Evolutionary conservation across 1,284 basidiomycete genomes (phyloP).

Genomic region (Marasmius sp.): DNA sequence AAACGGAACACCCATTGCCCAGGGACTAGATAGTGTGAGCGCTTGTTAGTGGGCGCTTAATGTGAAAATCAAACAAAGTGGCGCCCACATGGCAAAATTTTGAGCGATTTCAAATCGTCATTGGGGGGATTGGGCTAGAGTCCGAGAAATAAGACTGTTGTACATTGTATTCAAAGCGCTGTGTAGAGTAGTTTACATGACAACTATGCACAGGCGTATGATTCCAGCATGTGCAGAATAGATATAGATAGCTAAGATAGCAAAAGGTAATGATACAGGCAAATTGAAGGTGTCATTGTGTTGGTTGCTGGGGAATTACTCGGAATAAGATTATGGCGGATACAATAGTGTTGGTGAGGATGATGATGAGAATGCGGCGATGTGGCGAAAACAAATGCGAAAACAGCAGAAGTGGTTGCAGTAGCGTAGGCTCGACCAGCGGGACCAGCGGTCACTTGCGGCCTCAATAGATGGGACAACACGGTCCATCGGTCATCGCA

Average conservation of each 20-base stretch:
- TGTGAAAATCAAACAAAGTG: too few species aligned
- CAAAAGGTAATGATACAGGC: not conserved
- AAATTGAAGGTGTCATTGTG: not conserved
- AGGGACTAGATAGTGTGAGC: too few species aligned
- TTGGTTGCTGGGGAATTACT: not conserved
- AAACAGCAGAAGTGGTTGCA: not conserved
- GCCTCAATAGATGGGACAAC: too few species aligned
- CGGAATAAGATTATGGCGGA: not conserved
- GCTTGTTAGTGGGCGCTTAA: too few species aligned
- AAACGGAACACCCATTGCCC: too few species aligned
- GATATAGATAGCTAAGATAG: constrained; percentile 2
- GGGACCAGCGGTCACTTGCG: too few species aligned
- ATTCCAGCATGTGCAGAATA: not conserved
- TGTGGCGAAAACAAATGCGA: not conserved
- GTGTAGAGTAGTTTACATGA: not conserved
- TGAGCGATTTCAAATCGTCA: too few species aligned
- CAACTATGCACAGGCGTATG: not conserved
- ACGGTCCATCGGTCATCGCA: constrained; percentile 13
- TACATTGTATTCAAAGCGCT: not conserved
- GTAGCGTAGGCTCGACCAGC: not conserved
- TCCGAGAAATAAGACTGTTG: not conserved
- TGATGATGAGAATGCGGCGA: not conserved
- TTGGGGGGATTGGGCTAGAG: too few species aligned
- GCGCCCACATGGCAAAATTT: too few species aligned
- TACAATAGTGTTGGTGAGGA: not conserved